Percentiles rank a stretch among this genome's conserved stretches.
Conservation (phyloP, 2,329 filamentous ascomycete species). For the Lecanosticta acicola region DNA sequence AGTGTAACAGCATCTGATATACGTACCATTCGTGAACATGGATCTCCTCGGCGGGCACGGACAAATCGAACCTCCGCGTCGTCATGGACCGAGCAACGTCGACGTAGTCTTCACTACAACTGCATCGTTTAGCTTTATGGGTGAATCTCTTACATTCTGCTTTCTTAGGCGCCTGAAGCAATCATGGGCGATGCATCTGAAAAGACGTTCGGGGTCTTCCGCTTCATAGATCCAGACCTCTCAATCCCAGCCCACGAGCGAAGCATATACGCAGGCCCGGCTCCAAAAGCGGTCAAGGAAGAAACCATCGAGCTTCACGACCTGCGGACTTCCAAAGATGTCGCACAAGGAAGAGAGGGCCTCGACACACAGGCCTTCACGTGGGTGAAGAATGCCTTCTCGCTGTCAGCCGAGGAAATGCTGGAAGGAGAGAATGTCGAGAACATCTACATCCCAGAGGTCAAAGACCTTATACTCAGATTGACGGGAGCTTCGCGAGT, state of each 20-base stretch:
- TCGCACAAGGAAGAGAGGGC: constrained; percentile 9
- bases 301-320: constrained; percentile 12
- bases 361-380: constrained; percentile 18
- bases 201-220: constrained; percentile 5
- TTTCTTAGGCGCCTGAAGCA: no score
- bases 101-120: no score
- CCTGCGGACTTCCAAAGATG: constrained; percentile 10
- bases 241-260: constrained; percentile 10
- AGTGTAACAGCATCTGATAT: no score
- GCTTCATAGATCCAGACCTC: constrained; percentile 18
- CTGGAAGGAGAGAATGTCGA: constrained; percentile 14
- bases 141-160: no score
- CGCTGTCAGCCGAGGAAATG: constrained; percentile 7
- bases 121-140: no score
- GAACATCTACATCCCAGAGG: constrained; percentile 11
- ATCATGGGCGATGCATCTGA: constrained; percentile 2
- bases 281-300: constrained; percentile 9
- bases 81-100: no score
- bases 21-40: no score
- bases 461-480: constrained; percentile 11
- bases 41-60: no score
- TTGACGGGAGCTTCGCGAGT: constrained; percentile 16
- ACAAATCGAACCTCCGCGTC: no score
- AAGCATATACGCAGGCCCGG: constrained; percentile 14
- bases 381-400: constrained; percentile 10